A percentile compares a stretch with the other conserved stretches of the same genome.
These are phyloP conservation scores for Chaetomiaceae sp. DNA, from an alignment of 2,329 filamentous ascomycete species.

Conservation along the genomic window DNA sequence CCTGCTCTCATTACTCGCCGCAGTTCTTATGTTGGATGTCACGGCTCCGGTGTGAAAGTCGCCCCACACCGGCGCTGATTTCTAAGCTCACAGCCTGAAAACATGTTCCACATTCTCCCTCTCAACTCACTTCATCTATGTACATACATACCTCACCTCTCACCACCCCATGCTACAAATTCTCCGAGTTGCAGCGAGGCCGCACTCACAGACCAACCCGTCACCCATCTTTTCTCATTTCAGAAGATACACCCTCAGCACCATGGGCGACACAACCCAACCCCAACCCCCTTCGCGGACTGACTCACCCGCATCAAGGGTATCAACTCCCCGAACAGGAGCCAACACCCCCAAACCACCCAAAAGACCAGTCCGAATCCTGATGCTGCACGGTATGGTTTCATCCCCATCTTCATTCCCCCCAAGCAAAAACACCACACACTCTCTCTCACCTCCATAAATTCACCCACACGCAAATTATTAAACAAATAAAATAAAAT, in stretches of 20 bases:
- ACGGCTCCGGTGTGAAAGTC: too few species aligned
- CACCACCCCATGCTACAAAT: neutral
- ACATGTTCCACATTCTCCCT: too few species aligned
- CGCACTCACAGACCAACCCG: neutral
- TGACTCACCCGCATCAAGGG: slow-evolving; percentile 3
- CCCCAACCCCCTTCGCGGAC: slow-evolving; percentile 5
- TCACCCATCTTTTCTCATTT: neutral
- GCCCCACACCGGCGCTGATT: too few species aligned
- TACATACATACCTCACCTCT: too few species aligned
- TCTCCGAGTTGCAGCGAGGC: neutral
- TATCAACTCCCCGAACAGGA: neutral
- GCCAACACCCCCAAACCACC: neutral
- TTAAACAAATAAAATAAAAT: too few species aligned
- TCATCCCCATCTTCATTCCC: slow-evolving; percentile 3
- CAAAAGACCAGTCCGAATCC: slow-evolving; percentile 57
- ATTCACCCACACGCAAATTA: too few species aligned
- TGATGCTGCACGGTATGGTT: slow-evolving; percentile 67
- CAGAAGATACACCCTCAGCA: neutral
- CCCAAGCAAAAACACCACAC: too few species aligned
- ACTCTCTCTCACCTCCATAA: too few species aligned
- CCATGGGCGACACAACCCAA: slow-evolving; percentile 26
- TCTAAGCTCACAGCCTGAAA: too few species aligned
- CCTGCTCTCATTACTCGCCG: too few species aligned
- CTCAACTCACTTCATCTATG: too few species aligned
- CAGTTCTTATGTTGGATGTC: too few species aligned